A percentile compares a stretch with the other conserved stretches of the same genome.
Conservation (phyloP, 257 asterid species). For the Ocimum tenuiflorum region DNA sequence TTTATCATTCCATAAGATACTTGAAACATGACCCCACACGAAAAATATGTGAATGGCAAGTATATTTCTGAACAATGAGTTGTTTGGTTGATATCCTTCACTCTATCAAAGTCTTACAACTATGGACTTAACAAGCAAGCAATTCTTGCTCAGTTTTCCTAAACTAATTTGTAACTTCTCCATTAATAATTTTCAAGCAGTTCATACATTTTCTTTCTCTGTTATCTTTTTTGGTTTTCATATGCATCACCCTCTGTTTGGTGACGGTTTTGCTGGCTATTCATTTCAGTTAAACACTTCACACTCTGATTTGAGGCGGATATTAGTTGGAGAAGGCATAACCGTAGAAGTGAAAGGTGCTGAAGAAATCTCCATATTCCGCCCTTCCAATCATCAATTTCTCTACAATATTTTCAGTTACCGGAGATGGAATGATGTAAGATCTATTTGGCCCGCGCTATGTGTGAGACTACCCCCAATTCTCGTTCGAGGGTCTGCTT, state of each 20-base stretch:
- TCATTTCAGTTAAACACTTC: slow-evolving; percentile 46
- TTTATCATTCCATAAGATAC: too few relatives aligned
- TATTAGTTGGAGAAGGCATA: slow-evolving; percentile 70
- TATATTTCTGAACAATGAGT: too few relatives aligned
- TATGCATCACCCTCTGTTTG: not conserved
- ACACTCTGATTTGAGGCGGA: slow-evolving; percentile 47
- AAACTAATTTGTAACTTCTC: not conserved
- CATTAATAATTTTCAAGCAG: too few relatives aligned
- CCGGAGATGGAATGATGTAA: slow-evolving; percentile 14
- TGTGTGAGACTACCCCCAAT: slow-evolving; percentile 50
- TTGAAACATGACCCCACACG: too few relatives aligned
- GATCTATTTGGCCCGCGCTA: slow-evolving; percentile 30
- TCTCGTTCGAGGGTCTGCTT: slow-evolving; percentile 49
- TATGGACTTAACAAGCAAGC: too few relatives aligned
- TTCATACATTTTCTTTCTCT: not conserved
- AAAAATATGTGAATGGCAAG: too few relatives aligned
- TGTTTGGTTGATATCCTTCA: not conserved
- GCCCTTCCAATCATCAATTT: slow-evolving; percentile 27
- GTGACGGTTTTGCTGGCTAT: slow-evolving; percentile 18
- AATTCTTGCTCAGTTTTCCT: too few relatives aligned
- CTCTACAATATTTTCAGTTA: slow-evolving; percentile 24
- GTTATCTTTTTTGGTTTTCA: not conserved
- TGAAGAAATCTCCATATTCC: slow-evolving; percentile 48
- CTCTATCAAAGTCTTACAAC: too few relatives aligned
- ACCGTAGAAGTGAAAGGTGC: slow-evolving; percentile 61